A percentile compares a stretch with the other conserved stretches of the same genome.
These are phyloP conservation scores for Stevia rebaudiana DNA, from an alignment of 140 eudicot species.

Conservation along the genomic window DNA sequence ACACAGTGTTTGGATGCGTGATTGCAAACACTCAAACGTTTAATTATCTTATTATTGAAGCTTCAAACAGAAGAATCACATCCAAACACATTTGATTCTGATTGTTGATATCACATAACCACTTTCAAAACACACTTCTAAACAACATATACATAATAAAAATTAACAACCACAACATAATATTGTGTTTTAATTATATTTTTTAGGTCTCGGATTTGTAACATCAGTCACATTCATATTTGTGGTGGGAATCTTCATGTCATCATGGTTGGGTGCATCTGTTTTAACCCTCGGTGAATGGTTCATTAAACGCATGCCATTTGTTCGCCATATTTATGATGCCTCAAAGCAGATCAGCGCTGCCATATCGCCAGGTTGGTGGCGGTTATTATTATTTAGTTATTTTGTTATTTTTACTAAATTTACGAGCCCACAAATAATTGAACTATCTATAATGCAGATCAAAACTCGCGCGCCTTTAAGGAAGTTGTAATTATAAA, in stretches of 20 bases:
- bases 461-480: slow-evolving; percentile 78
- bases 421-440: neutral
- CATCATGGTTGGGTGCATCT: slow-evolving; percentile 94
- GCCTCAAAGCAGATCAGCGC: slow-evolving; percentile 85
- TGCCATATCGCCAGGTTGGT: slow-evolving; percentile 76
- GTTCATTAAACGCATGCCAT: slow-evolving; percentile 85
- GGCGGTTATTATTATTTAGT: neutral
- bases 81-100: neutral
- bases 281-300: slow-evolving; percentile 77
- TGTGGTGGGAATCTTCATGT: slow-evolving; percentile 80
- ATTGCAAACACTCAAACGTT: neutral
- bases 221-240: slow-evolving; percentile 80
- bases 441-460: slow-evolving; percentile 31
- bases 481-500: slow-evolving; percentile 83
- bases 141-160: neutral
- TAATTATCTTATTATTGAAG: neutral
- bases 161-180: neutral
- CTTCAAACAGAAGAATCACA: slow-evolving; percentile 1
- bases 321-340: slow-evolving; percentile 75
- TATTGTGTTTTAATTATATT: neutral
- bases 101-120: too few relatives aligned
- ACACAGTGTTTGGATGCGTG: neutral
- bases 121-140: neutral
- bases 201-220: slow-evolving; percentile 56
- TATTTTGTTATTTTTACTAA: neutral